These are phyloP conservation scores for Ogataea parapolymorpha DNA, from an alignment of 805 yeast species.

Conservation along the genomic window DNA sequence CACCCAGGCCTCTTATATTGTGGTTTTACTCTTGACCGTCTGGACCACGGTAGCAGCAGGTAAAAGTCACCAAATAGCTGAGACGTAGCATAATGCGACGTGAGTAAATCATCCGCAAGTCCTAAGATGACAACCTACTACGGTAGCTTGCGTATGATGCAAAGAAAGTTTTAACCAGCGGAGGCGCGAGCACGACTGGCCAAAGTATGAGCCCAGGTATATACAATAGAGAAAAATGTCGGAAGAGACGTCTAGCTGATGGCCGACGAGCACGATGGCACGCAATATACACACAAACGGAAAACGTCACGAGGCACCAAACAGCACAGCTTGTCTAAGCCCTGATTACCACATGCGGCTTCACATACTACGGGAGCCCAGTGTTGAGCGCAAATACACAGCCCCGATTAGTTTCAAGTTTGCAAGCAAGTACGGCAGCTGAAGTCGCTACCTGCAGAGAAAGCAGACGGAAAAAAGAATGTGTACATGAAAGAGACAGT, in stretches of 20 bases:
- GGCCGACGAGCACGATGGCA: not conserved
- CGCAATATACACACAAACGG: too few species aligned
- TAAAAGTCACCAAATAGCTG: not conserved
- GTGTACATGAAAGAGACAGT: too few species aligned
- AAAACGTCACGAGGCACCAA: too few species aligned
- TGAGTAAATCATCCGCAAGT: slow-evolving; percentile 2
- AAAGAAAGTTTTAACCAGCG: too few species aligned
- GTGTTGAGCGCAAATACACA: not conserved
- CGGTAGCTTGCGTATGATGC: slow-evolving; percentile 2
- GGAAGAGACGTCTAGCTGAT: not conserved
- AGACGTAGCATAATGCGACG: slow-evolving; percentile 1
- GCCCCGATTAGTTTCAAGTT: not conserved
- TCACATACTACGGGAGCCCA: slow-evolving; percentile 1
- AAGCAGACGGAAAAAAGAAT: not conserved
- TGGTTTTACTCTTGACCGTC: not conserved
- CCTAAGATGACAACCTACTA: slow-evolving; percentile 1
- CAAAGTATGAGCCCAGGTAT: too few species aligned
- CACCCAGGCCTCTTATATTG: not conserved
- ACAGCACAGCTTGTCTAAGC: not conserved
- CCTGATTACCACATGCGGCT: not conserved
- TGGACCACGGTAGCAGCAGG: slow-evolving; percentile 1
- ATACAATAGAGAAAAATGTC: slow-evolving; percentile 1
- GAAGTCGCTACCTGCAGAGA: not conserved
- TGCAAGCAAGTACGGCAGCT: slow-evolving; percentile 1
- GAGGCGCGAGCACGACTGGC: too few species aligned